Evolutionary conservation across 768 basidiomycete genomes (phyloP).

Genomic region (Mycena pura): DNA sequence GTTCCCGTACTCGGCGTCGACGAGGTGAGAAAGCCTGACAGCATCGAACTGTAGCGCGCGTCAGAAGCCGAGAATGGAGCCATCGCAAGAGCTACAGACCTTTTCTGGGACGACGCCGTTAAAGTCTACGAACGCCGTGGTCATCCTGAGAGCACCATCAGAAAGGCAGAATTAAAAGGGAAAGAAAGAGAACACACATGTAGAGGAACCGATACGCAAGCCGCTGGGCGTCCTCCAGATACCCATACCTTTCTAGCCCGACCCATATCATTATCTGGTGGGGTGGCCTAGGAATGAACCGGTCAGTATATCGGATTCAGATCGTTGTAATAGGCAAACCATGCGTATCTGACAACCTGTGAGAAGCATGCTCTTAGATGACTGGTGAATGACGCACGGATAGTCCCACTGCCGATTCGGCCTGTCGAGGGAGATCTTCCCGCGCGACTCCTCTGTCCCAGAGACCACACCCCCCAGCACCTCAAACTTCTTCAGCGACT

Average conservation of each 20-base stretch:
- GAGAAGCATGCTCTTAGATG: not conserved
- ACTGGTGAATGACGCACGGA: slow-evolving; percentile 63
- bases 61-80: slow-evolving; percentile 5
- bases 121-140: slow-evolving; percentile 93
- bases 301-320: slow-evolving; percentile 18
- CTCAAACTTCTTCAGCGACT: slow-evolving; percentile 94
- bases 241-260: slow-evolving; percentile 95
- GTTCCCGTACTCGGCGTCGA: slow-evolving; percentile 97
- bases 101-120: slow-evolving; percentile 99
- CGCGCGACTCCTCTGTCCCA: slow-evolving; percentile 95
- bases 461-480: slow-evolving; percentile 94
- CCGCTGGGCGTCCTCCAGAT: slow-evolving; percentile 90
- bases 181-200: slow-evolving; percentile 60
- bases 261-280: slow-evolving; percentile 99
- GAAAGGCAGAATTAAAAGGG: not conserved
- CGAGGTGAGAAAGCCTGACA: slow-evolving; percentile 92
- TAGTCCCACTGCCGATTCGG: slow-evolving; percentile 99
- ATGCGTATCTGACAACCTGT: slow-evolving; percentile 62
- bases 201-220: slow-evolving; percentile 97
- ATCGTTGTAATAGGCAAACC: slow-evolving; percentile 44
- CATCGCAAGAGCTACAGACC: slow-evolving; percentile 43
- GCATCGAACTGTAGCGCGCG: slow-evolving; percentile 78
- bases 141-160: slow-evolving; percentile 66
- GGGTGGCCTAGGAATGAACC: slow-evolving; percentile 76
- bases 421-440: slow-evolving; percentile 92